phyloP scores from a whole-genome alignment of 371 early-diverging fungal genomes.

The Blastocladiella emersonii region DNA sequence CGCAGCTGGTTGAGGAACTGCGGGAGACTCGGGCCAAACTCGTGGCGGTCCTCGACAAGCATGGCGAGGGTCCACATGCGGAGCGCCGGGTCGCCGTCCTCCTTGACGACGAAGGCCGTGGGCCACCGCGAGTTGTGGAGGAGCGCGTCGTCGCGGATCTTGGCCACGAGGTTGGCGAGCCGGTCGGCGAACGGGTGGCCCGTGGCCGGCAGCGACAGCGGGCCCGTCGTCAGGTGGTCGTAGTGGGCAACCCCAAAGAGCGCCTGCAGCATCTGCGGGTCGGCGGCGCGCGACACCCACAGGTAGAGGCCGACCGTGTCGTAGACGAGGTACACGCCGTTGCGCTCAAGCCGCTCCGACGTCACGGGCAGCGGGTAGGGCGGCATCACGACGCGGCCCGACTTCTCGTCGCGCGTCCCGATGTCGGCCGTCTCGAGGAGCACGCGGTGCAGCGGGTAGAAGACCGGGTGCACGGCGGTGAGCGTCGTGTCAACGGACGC shows the following conservation, averaged over 20 bases:
- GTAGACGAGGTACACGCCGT: conserved; percentile 74
- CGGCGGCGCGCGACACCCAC: conserved; percentile 71
- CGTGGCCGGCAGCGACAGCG: conserved; percentile 36
- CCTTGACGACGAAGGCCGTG: conserved; percentile 63
- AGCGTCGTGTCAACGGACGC: conserved; percentile 59
- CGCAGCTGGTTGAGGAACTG: conserved; percentile 49
- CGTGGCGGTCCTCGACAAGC: conserved; percentile 83
- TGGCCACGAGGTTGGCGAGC: conserved; percentile 13
- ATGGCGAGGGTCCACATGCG: conserved; percentile 71
- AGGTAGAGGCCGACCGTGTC: conserved; percentile 68
- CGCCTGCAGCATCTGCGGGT: conserved; percentile 54
- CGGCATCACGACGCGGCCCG: conserved; percentile 32
- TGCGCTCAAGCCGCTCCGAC: conserved; percentile 66
- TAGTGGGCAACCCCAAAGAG: conserved; percentile 48
- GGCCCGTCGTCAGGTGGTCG: conserved; percentile 31
- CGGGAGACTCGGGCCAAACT: conserved; percentile 59
- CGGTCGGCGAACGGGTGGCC: conserved; percentile 42
- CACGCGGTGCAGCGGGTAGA: conserved; percentile 73
- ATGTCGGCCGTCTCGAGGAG: conserved; percentile 35
- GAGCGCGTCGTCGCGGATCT: conserved; percentile 17
- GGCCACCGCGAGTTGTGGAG: conserved; percentile 26
- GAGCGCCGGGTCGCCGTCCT: conserved; percentile 78
- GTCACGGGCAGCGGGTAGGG: conserved; percentile 67
- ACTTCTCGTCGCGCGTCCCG: conserved; percentile 24
- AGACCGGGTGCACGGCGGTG: conserved; percentile 27